These are phyloP conservation scores for Candida tetrigidarum DNA, from an alignment of 1,139 yeast genomes.

Conservation along the genomic window DNA sequence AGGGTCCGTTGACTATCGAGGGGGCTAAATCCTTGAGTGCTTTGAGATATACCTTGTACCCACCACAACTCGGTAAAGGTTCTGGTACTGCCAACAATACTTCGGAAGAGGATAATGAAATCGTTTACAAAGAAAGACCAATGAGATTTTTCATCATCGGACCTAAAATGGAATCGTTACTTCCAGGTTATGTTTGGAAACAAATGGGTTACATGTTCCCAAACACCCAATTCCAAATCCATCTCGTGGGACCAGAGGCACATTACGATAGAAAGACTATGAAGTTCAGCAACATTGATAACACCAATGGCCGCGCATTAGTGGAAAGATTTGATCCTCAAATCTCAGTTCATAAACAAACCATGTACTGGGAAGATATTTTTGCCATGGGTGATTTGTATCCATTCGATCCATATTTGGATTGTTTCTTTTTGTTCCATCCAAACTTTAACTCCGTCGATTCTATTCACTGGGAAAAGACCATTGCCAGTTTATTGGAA, in stretches of 20 bases:
- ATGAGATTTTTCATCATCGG: slow-evolving; percentile 89
- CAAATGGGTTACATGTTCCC: slow-evolving; percentile 90
- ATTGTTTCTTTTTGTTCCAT: slow-evolving; percentile 90
- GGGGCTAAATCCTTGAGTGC: slow-evolving; percentile 95
- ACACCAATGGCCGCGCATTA: slow-evolving; percentile 60
- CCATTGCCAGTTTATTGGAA: slow-evolving; percentile 85
- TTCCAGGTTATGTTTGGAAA: slow-evolving; percentile 96
- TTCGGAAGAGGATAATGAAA: slow-evolving; percentile 23
- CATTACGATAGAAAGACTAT: slow-evolving; percentile 63
- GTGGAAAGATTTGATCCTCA: slow-evolving; percentile 77
- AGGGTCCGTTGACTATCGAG: slow-evolving; percentile 88
- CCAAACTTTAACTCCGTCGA: slow-evolving; percentile 93
- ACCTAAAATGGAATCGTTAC: slow-evolving; percentile 90
- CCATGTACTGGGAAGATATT: slow-evolving; percentile 87
- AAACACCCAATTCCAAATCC: slow-evolving; percentile 77
- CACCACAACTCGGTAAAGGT: slow-evolving; percentile 44
- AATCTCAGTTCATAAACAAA: slow-evolving; percentile 77
- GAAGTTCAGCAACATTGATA: slow-evolving; percentile 40
- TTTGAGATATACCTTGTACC: slow-evolving; percentile 84
- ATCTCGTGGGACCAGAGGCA: slow-evolving; percentile 94
- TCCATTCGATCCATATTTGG: slow-evolving; percentile 98
- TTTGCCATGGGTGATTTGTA: slow-evolving; percentile 93
- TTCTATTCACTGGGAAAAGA: slow-evolving; percentile 77
- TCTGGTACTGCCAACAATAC: slow-evolving; percentile 36
- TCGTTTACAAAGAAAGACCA: slow-evolving; percentile 78